phyloP scores from a whole-genome alignment of 805 yeast species.

The Sugiyamaella boreocaroliniensis region DNA sequence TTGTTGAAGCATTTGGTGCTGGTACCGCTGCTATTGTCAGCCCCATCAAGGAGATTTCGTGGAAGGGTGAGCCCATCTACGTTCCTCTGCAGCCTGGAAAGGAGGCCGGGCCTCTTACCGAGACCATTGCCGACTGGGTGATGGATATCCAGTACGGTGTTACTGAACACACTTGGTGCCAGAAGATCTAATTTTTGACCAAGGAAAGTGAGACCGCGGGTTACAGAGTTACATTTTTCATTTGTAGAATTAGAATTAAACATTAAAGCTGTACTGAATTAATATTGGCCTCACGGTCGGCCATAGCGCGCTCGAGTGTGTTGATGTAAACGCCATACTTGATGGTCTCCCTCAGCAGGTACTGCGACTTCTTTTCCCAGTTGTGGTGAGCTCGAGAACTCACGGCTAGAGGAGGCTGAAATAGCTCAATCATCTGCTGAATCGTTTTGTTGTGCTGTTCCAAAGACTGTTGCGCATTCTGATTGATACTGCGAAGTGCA shows the following conservation, averaged over 20 bases:
- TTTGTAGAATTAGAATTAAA: not conserved
- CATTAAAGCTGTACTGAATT: not conserved
- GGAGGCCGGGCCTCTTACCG: constrained; percentile 58
- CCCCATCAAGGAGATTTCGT: constrained; percentile 84
- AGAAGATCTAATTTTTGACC: constrained; percentile 4
- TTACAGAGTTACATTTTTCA: not conserved
- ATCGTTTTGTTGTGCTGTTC: constrained; percentile 39
- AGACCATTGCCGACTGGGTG: constrained; percentile 76
- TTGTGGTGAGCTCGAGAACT: constrained; percentile 26
- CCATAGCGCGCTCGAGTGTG: constrained; percentile 20
- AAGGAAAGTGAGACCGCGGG: no score
- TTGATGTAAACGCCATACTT: constrained; percentile 25
- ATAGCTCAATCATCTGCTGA: constrained; percentile 32
- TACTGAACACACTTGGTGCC: constrained; percentile 46
- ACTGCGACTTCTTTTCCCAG: constrained; percentile 28
- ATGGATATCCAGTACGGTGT: constrained; percentile 85
- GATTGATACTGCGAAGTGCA: constrained; percentile 35
- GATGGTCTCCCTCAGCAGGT: constrained; percentile 22
- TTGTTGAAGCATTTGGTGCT: constrained; percentile 91
- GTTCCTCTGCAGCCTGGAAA: constrained; percentile 80
- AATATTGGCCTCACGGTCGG: not conserved
- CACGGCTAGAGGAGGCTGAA: constrained; percentile 19
- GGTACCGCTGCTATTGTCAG: constrained; percentile 98
- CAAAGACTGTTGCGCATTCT: constrained; percentile 33
- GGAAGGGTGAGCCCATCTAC: constrained; percentile 59